Conservation (phyloP, 495 filamentous ascomycete species). For the Trichoderma asperelloides region DNA sequence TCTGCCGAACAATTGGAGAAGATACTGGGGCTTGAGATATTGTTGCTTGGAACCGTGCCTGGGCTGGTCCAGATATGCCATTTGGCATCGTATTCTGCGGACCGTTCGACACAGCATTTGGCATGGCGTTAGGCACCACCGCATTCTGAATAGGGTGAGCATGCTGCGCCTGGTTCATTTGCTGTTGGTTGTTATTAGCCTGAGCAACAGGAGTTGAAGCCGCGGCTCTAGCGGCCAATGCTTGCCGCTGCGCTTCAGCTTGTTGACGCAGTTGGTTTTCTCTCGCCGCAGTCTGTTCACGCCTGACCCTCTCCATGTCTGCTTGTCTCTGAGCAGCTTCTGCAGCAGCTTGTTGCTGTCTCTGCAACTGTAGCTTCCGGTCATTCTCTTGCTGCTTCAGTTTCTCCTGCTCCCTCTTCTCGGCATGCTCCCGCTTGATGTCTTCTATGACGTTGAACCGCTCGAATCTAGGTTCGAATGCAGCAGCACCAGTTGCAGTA, state of each 20-base stretch:
- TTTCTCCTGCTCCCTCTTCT: conserved; percentile 57
- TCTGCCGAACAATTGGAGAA: conserved; percentile 70
- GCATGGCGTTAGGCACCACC: background rate
- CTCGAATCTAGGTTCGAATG: conserved; percentile 82
- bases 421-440: conserved; percentile 69
- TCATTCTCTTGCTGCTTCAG: conserved; percentile 54
- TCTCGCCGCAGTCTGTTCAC: conserved; percentile 26
- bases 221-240: conserved; percentile 22
- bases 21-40: conserved; percentile 63
- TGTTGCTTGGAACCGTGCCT: conserved; percentile 47
- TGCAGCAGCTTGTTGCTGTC: conserved; percentile 31
- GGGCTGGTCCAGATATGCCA: conserved; percentile 43
- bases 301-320: conserved; percentile 31
- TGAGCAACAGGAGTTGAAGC: conserved; percentile 22
- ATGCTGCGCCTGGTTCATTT: conserved; percentile 42
- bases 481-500: conserved; percentile 55
- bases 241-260: conserved; percentile 25
- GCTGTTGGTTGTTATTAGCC: conserved; percentile 37
- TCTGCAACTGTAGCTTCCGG: conserved; percentile 47
- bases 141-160: conserved; percentile 18
- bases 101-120: conserved; percentile 26
- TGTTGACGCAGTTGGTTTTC: conserved; percentile 25
- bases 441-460: conserved; percentile 82
- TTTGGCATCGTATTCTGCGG: conserved; percentile 29
- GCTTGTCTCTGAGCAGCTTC: conserved; percentile 17